phyloP scores from a whole-genome alignment of 164 flowering plant genomes.

The Warburgia ugandensis region DNA sequence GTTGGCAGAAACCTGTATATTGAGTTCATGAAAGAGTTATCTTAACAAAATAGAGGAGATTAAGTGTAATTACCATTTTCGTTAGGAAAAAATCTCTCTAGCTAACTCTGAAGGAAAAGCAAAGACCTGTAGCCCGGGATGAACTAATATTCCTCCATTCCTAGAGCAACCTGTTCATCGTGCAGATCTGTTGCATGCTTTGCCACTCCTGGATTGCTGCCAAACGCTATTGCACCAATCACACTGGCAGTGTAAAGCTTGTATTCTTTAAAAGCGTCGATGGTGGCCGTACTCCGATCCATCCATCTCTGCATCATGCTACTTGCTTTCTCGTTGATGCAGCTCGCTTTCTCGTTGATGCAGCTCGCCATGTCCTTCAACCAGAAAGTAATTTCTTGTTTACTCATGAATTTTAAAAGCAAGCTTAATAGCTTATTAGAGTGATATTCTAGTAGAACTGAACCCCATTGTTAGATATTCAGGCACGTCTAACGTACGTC shows the following conservation, averaged over 20 bases:
- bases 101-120: no score
- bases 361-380: constrained; percentile 4
- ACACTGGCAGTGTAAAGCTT: background rate
- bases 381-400: no score
- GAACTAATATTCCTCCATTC: background rate
- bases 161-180: constrained; percentile 2
- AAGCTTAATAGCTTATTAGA: no score
- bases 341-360: constrained; percentile 4
- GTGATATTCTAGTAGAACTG: no score
- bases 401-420: no score
- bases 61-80: no score
- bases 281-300: background rate
- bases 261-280: constrained; percentile 1
- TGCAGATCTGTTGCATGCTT: background rate
- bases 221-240: constrained; percentile 1
- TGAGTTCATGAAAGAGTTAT: no score
- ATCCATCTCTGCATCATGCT: background rate
- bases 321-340: background rate
- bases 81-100: no score
- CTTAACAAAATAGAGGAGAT: no score
- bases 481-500: no score
- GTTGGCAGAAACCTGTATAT: constrained; percentile 2
- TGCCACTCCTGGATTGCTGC: constrained; percentile 4
- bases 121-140: constrained; percentile 6
- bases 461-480: no score